Percentiles rank a stretch among this genome's conserved stretches.
These are phyloP conservation scores for Samsoniella hepiali DNA, from an alignment of 2,329 filamentous ascomycete genomes.

Conservation along the genomic window DNA sequence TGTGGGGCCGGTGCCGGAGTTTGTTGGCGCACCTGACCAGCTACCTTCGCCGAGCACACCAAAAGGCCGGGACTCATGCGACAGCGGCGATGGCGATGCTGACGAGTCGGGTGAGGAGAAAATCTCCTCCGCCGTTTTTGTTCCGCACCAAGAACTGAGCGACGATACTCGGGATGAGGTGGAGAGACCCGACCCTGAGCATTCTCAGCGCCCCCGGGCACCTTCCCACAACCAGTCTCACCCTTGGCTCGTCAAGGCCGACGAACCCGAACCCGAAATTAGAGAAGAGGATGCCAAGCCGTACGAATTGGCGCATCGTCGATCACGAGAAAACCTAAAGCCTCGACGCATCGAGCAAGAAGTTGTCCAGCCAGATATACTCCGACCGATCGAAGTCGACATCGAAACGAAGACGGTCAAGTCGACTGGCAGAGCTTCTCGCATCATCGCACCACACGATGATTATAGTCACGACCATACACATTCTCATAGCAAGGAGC, in stretches of 20 bases:
- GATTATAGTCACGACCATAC: constrained; percentile 52
- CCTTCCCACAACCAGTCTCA: constrained; percentile 38
- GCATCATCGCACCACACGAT: constrained; percentile 41
- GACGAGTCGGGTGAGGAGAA: constrained; percentile 75
- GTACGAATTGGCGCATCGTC: constrained; percentile 13
- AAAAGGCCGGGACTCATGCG: constrained; percentile 37
- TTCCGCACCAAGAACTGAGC: constrained; percentile 65
- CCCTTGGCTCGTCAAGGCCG: constrained; percentile 58
- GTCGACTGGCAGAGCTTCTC: constrained; percentile 32
- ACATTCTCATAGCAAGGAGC: constrained; percentile 49
- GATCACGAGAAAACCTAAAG: constrained; percentile 13
- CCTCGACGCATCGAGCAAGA: constrained; percentile 17
- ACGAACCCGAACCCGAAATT: constrained; percentile 43
- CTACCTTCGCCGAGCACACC: constrained; percentile 37
- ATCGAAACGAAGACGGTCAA: constrained; percentile 36
- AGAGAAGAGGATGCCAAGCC: constrained; percentile 26
- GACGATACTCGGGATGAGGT: constrained; percentile 31
- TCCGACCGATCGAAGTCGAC: constrained; percentile 42
- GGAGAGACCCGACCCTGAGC: constrained; percentile 37
- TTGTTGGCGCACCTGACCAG: background rate
- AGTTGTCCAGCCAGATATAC: constrained; percentile 27
- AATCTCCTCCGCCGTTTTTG: constrained; percentile 80
- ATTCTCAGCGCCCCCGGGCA: constrained; percentile 47
- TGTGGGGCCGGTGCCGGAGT: constrained; percentile 7
- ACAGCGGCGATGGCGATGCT: constrained; percentile 39